Percentiles rank a stretch among this genome's conserved stretches.
These are phyloP conservation scores for Trichophyton schoenleinii DNA, from an alignment of 2,329 filamentous ascomycete species.

Conservation along the genomic window DNA sequence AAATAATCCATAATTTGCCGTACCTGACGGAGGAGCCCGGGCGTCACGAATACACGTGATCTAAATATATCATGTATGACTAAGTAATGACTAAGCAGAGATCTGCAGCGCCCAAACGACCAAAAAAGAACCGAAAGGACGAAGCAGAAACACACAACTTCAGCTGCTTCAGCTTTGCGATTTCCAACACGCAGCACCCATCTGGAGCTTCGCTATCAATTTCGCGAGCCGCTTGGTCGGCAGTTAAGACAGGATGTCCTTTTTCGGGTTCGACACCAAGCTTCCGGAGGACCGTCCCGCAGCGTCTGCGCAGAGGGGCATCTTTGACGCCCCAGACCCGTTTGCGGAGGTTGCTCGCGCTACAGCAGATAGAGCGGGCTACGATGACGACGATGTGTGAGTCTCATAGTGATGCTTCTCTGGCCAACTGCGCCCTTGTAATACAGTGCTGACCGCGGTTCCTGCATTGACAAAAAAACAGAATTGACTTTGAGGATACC, in stretches of 20 bases:
- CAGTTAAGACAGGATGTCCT: slow-evolving; percentile 53
- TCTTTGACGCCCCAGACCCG: slow-evolving; percentile 76
- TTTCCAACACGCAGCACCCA: not conserved
- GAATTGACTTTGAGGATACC: slow-evolving; percentile 87
- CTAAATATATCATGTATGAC: not conserved
- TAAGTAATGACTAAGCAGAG: not conserved
- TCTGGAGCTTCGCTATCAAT: not conserved
- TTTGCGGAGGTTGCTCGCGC: slow-evolving; percentile 67
- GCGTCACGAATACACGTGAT: too few relatives aligned
- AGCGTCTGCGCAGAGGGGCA: slow-evolving; percentile 51
- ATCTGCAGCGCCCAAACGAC: not conserved
- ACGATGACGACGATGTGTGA: slow-evolving; percentile 46
- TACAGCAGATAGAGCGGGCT: slow-evolving; percentile 31
- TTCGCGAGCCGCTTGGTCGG: slow-evolving; percentile 1
- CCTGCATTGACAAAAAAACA: slow-evolving; percentile 20
- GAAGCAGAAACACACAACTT: not conserved
- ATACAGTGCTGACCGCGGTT: not conserved
- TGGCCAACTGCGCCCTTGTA: not conserved
- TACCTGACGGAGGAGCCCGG: too few relatives aligned
- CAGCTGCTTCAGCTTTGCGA: too few relatives aligned
- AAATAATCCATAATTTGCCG: too few relatives aligned
- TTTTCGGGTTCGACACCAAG: slow-evolving; percentile 74
- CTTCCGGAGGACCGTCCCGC: slow-evolving; percentile 54
- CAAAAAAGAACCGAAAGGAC: not conserved
- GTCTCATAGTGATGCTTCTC: slow-evolving; percentile 15